Base-by-base conservation (phyloP, 495 filamentous ascomycete genomes). In the Penicillium chermesinum region DNA sequence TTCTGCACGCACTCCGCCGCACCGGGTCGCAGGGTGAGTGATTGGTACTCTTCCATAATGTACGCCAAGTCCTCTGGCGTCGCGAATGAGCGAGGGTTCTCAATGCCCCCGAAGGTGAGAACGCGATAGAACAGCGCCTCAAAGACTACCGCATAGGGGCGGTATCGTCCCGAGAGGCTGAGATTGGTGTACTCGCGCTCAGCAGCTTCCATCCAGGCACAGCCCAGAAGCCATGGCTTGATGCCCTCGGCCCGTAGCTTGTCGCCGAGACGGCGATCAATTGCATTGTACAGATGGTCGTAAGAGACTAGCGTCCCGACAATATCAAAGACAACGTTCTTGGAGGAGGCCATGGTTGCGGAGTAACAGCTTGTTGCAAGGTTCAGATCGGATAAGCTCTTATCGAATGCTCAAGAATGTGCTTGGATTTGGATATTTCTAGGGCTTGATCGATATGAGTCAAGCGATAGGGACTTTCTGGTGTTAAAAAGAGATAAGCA, bases 121-220 rank as follows among this genome's bases (percentile, higher is more conserved):
- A 63, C 64, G 2, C 68, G 68, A 46, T 70, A 71, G 46, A 70
- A 73, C 6, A 73, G 49, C 0, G 59, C 37, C 19, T 61, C 52
- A 22, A 70, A 58, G n/a, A 70, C 57, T 13, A 64, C 50, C 13
- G 41, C 52, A 32, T 54, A 74, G 0, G 54, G 49, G 12, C 15
- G 44, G 38, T 73, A 72, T 10, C 52, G 46, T 6, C 53, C 61
- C 0, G 61, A 59, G 18, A 74, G 61, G 47, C 59, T 63, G 17
- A 74, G 61, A 39, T 65, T 62, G 36, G 65, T 72, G 49, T 66
- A 72, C 53, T 73, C 70, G 1, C 56, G 68, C 45, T 73, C 70
- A 8, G 66, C 65, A n/a, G 61, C 61, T 50, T 65, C 60, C 52
- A 67, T 65, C 71, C 71, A 73, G 2, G 63, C 55, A 15, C 61